These are phyloP conservation scores for Candida stauntonica DNA, from an alignment of 805 yeast genomes.

Conservation along the genomic window DNA sequence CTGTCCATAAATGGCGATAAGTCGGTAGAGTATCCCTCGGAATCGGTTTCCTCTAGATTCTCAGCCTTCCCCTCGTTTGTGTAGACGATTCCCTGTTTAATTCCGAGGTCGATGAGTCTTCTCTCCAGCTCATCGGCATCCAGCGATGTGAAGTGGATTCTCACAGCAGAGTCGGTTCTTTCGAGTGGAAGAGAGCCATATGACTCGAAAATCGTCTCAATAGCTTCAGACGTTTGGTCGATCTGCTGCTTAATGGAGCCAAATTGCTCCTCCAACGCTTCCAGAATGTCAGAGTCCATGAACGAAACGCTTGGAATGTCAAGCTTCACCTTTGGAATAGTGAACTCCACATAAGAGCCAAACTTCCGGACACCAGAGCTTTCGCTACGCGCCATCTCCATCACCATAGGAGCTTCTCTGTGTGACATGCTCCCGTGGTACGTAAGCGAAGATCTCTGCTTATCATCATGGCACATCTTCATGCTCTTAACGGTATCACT, in stretches of 20 bases:
- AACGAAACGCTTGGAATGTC: constrained; percentile 38
- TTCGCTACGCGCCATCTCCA: constrained; percentile 33
- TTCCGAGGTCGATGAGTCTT: constrained; percentile 54
- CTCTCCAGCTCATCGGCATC: constrained; percentile 53
- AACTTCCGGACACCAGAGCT: constrained; percentile 24
- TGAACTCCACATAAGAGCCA: constrained; percentile 61
- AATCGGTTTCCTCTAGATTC: too few species aligned
- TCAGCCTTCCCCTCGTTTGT: too few species aligned
- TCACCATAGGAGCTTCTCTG: constrained; percentile 29
- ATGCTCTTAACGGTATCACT: constrained; percentile 25
- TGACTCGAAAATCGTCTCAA: constrained; percentile 40
- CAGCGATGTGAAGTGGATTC: constrained; percentile 70
- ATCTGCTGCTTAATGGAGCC: constrained; percentile 36
- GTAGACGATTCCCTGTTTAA: constrained; percentile 54
- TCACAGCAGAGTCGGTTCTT: constrained; percentile 37
- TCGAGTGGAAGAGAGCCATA: constrained; percentile 67
- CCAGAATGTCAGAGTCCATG: constrained; percentile 42
- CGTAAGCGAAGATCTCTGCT: constrained; percentile 13
- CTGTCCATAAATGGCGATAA: too few species aligned
- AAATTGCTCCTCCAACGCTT: constrained; percentile 34
- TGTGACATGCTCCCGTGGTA: constrained; percentile 26
- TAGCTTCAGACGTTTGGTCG: constrained; percentile 39
- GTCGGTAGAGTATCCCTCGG: too few species aligned
- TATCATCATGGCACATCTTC: constrained; percentile 9
- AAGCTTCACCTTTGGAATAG: constrained; percentile 35